Base-by-base conservation (phyloP, 139 green algal species). In the Microglena sp. region DNA sequence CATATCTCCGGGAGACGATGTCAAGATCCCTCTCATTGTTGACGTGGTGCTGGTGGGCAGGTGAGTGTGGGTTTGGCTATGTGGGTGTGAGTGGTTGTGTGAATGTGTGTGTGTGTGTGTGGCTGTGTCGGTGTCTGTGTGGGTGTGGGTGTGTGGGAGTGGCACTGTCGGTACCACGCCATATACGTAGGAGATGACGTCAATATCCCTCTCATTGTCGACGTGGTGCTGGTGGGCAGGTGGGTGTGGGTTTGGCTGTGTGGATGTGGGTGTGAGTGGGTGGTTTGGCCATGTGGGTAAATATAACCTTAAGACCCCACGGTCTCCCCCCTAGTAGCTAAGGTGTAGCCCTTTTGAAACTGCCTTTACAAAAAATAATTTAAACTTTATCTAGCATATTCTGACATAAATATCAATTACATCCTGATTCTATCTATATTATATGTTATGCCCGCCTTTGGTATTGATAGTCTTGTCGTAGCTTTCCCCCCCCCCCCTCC, bases 1-100 rank as follows among this genome's bases (percentile, higher is more conserved):
- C 71, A 44, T 79, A 29, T 83, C 68, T 0, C 83, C 87, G 0
- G 54, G 76, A 7, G 72, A 88, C 62, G 76, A 83, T 34, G 61
- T 72, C 35, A 61, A 36, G 2, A 64, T 89, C 40, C 80, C 84
- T 18, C 58, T 92, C 53, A 75, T 95, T 21, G 81, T 94, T 36
- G 88, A 95, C 66, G 86, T 96, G 45, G 81, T 84, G 45, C 76
- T 96, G 64, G 83, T 86, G 3, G 80, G 68, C 56, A n/a, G 32
- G 56, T 50, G 30, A 5, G 11, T 35, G 55, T 27, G 18, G 5
- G 15, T n/a, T 15, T 62, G 15, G 5, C 5, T 62, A 18, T 62
- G 55, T 62, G 18, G 35, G 55, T 27, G 55, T 21, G 21, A 44
- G 55, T 35, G 18, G 7, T 7, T 62, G 11, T 62, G 21, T 36